phyloP scores from a whole-genome alignment of 169 alveolate genomes.

The Plasmodium gallinaceum region DNA sequence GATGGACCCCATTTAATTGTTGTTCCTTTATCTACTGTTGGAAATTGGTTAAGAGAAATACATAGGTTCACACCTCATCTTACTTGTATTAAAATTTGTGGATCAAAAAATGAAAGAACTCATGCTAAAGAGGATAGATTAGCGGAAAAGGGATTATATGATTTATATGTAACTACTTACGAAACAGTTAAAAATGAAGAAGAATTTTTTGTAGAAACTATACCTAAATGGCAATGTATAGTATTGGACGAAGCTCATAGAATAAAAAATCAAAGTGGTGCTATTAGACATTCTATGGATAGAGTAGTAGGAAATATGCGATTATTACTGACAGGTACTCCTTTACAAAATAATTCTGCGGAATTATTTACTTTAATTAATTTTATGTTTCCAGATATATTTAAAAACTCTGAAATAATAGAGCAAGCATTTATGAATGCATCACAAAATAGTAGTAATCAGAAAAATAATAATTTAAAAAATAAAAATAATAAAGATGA shows the following conservation, averaged over 20 bases:
- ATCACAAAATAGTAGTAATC: constrained; percentile 24
- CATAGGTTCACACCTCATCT: constrained; percentile 92
- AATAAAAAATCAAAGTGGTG: constrained; percentile 96
- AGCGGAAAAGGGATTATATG: constrained; percentile 89
- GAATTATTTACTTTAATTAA: constrained; percentile 96
- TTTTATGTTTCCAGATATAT: constrained; percentile 98
- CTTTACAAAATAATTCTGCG: constrained; percentile 94
- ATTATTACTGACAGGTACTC: constrained; percentile 96
- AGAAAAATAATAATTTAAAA: constrained; percentile 7
- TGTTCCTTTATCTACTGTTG: constrained; percentile 95
- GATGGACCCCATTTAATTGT: constrained; percentile 96
- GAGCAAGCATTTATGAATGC: constrained; percentile 90
- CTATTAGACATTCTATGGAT: constrained; percentile 94
- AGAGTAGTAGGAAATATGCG: constrained; percentile 92
- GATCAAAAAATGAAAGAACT: constrained; percentile 89
- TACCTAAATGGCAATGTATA: constrained; percentile 95
- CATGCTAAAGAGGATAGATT: constrained; percentile 91
- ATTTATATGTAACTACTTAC: constrained; percentile 92
- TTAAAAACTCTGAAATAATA: constrained; percentile 95
- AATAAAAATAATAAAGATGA: constrained; percentile 14
- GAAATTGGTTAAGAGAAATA: constrained; percentile 96
- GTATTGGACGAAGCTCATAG: constrained; percentile 99
- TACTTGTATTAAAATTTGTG: constrained; percentile 90
- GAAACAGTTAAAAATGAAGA: constrained; percentile 94
- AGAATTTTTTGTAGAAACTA: constrained; percentile 90